Percentiles rank a stretch among this genome's conserved stretches.
phyloP scores from a whole-genome alignment of 2,329 filamentous ascomycete species.

The Clarireedia hainanense region DNA sequence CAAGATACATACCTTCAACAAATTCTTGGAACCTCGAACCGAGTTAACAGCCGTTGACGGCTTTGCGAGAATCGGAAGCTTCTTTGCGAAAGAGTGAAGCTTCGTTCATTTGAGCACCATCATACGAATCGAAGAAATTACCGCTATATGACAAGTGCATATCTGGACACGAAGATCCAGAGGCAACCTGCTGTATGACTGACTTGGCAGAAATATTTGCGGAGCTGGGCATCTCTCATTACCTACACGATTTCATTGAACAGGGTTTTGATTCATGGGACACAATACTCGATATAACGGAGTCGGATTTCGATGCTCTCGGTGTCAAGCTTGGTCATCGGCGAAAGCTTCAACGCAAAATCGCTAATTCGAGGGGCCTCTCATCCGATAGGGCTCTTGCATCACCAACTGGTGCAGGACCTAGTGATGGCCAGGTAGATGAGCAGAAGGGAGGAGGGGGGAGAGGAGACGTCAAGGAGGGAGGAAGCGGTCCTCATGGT shows the following conservation, averaged over 20 bases:
- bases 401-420: conserved; percentile 32
- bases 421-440: conserved; percentile 54
- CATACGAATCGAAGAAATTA: background rate
- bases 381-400: conserved; percentile 30
- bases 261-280: conserved; percentile 85
- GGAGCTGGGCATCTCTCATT: conserved; percentile 72
- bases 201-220: conserved; percentile 59
- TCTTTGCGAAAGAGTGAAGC: background rate
- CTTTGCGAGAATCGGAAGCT: background rate
- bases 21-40: background rate
- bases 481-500: conserved; percentile 33
- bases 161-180: conserved; percentile 29
- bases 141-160: background rate
- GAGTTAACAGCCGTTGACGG: background rate
- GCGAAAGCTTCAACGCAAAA: conserved; percentile 77
- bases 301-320: conserved; percentile 69
- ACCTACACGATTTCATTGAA: conserved; percentile 62
- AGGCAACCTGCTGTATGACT: conserved; percentile 32
- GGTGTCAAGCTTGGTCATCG: conserved; percentile 75
- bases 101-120: background rate
- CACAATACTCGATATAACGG: conserved; percentile 74
- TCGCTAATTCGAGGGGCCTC: conserved; percentile 64
- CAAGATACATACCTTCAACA: background rate
- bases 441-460: conserved; percentile 40
- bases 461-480: conserved; percentile 37